Evolutionary conservation across 139 green algal species (phyloP).

Genomic region (Micractinium conductrix): DNA sequence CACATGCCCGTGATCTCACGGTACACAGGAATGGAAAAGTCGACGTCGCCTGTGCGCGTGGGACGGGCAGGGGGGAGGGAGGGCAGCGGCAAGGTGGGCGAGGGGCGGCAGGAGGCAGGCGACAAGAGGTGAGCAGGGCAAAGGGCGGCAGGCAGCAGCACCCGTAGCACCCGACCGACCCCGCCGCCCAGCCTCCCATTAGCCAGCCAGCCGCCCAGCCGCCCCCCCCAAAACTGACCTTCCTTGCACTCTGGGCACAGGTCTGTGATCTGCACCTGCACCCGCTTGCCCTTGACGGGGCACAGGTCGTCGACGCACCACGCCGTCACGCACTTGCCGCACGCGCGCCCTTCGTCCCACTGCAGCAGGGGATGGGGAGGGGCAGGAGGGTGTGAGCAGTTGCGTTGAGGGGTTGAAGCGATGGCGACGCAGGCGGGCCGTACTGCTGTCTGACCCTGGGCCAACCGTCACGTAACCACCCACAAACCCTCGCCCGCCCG

Average conservation of each 20-base stretch:
- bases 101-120: neutral
- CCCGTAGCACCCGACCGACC: neutral
- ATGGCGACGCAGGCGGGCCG: too few species aligned
- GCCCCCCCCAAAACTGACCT: neutral
- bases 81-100: neutral
- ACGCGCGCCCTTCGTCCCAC: constrained; percentile 22
- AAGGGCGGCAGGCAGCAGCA: neutral
- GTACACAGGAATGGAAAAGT: constrained; percentile 37
- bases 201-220: neutral
- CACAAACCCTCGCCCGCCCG: too few species aligned
- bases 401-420: too few species aligned
- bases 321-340: constrained; percentile 20
- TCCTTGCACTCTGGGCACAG: constrained; percentile 31
- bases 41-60: constrained; percentile 17
- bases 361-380: neutral
- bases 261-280: constrained; percentile 15
- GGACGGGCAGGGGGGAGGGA: neutral
- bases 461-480: too few species aligned
- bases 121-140: neutral
- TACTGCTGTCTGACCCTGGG: too few species aligned
- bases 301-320: constrained; percentile 30
- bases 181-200: neutral
- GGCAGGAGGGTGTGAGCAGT: neutral
- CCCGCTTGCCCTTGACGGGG: neutral
- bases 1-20: constrained; percentile 33